Conservation (phyloP, 1,139 yeast species). For the Geotrichum cucujoidarum region DNA sequence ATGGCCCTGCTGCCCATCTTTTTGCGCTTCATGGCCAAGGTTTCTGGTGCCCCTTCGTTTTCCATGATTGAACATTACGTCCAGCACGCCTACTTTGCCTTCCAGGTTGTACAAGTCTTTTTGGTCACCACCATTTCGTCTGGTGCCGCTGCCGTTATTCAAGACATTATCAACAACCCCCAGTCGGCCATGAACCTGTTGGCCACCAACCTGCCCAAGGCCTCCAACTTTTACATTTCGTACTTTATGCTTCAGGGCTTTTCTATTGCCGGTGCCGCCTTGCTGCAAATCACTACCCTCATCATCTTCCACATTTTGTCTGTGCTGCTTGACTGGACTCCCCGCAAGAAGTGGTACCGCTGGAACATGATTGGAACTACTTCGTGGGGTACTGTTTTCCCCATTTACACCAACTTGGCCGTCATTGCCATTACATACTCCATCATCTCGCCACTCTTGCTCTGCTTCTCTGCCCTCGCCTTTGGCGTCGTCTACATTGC, state of each 20-base stretch:
- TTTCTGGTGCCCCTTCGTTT: slow-evolving; percentile 64
- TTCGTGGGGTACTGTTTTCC: slow-evolving; percentile 88
- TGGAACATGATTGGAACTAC: slow-evolving; percentile 57
- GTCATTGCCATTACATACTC: slow-evolving; percentile 76
- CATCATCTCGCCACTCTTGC: slow-evolving; percentile 71
- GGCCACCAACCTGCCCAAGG: slow-evolving; percentile 74
- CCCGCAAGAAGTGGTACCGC: slow-evolving; percentile 80
- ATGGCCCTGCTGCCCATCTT: slow-evolving; percentile 83
- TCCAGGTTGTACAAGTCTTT: slow-evolving; percentile 78
- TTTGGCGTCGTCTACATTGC: slow-evolving; percentile 73
- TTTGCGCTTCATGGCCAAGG: slow-evolving; percentile 65
- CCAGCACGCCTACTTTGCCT: slow-evolving; percentile 82
- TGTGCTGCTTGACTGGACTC: slow-evolving; percentile 69
- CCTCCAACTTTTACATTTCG: slow-evolving; percentile 67
- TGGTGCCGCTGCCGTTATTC: slow-evolving; percentile 72
- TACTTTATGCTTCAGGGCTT: slow-evolving; percentile 76
- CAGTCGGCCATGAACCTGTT: slow-evolving; percentile 58
- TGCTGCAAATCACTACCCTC: slow-evolving; percentile 72
- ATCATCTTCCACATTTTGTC: slow-evolving; percentile 69
- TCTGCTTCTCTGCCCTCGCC: slow-evolving; percentile 65
- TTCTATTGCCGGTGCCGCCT: slow-evolving; percentile 70
- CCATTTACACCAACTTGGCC: slow-evolving; percentile 75
- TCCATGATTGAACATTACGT: slow-evolving; percentile 75
- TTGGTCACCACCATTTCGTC: slow-evolving; percentile 77
- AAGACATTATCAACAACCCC: slow-evolving; percentile 62